Percentiles rank a stretch among this genome's conserved stretches.
Evolutionary conservation across 768 basidiomycete species (phyloP).

Genomic region (Mycena metata): DNA sequence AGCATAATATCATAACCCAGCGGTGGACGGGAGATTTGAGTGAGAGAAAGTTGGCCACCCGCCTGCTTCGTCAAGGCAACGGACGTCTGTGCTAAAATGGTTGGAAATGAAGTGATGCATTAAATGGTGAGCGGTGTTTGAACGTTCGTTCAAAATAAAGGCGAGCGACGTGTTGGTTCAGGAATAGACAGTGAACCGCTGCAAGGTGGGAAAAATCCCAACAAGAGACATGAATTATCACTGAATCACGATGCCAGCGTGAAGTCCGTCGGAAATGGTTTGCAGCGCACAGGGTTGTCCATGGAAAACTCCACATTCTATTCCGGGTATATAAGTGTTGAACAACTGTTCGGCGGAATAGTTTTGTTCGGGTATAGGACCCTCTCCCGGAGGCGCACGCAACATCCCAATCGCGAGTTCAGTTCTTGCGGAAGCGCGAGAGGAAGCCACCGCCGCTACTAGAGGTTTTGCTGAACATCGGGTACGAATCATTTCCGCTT

Average conservation of each 20-base stretch:
- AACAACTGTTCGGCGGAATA: constrained; percentile 33
- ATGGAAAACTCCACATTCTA: constrained; percentile 8
- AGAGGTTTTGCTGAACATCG: constrained; percentile 26
- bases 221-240: no score
- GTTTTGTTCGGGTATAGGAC: constrained; percentile 19
- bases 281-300: no score
- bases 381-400: no score
- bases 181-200: no score
- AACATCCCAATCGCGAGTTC: background rate
- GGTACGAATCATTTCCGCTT: constrained; percentile 28
- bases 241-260: no score
- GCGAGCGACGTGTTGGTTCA: no score
- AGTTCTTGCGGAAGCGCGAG: constrained; percentile 33
- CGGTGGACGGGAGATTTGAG: no score
- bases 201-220: no score
- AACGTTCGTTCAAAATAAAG: no score
- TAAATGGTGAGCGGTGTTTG: background rate
- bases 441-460: constrained; percentile 28
- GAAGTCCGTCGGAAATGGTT: background rate
- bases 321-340: constrained; percentile 28
- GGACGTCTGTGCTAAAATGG: background rate
- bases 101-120: background rate
- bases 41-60: background rate
- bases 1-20: no score
- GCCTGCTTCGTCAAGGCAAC: background rate